Evolutionary conservation across 108 stramenopile genomes (phyloP), one percentile per base, ranked within the genome.

Genomic region (Craspedostauros australis): DNA sequence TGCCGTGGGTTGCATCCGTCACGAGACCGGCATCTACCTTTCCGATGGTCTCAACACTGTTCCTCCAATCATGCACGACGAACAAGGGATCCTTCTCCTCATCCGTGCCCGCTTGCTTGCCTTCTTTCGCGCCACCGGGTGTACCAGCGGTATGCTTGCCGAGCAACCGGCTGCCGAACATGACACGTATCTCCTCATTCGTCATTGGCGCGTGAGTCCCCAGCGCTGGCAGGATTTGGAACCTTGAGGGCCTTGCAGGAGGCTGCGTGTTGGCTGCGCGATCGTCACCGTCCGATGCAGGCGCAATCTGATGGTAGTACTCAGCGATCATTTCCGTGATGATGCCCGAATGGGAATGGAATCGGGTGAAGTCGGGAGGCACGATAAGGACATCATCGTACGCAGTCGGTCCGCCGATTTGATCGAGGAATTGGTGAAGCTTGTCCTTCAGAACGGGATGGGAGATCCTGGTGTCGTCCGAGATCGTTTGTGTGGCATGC

Each of bases 181-280:
- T 96, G 22, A 25, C 56, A 14, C 72, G 33, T 32, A 92, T 82
- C 64, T 96, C 89, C 12, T 66, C 43, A 24, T 57, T 41, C 12
- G 94, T 93, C 89, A 96, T 94, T 47, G 94, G 94, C 4, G 83
- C 84, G 52, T 96, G 96, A 15, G 93, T 95, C 1, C 96, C 96
- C 15, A 96, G 57, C 5, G 96, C 92, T 2, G 96, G 96, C 42
- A 96, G 54, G 45, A 95, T 88, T 63, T 86, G 67, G 27, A 84
- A 76, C 29, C 60, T 40, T 3, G 75, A 76, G 21, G 37, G 16
- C 16, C 28, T 23, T 15, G 34, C 20, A 16, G 24, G 28, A 11
- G 27, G 15, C 21, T 30, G 24, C 8, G 15, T 8, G 46, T 21
- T 32, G 38, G 7, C 37, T 34, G 25, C n/a, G 38, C 26, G 15